phyloP scores from a whole-genome alignment of 108 stramenopile species.

The Cylindrotheca closterium region DNA sequence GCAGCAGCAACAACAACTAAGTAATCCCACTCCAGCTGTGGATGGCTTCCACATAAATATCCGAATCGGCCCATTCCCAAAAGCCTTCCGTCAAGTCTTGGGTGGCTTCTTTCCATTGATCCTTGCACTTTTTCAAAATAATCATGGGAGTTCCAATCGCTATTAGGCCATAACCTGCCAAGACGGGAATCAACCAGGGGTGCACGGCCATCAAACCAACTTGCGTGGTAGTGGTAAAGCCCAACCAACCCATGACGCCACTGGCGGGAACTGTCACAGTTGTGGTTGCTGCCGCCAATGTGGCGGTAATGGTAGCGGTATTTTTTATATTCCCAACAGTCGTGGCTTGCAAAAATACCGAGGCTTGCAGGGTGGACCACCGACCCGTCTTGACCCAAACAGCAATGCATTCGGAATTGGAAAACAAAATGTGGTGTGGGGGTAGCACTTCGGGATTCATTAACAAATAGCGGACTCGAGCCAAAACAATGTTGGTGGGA shows the following conservation, averaged over 20 bases:
- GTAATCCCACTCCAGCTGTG: conserved; percentile 66
- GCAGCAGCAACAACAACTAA: too few relatives aligned
- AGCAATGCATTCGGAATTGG: conserved; percentile 80
- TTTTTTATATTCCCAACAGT: conserved; percentile 68
- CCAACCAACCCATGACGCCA: conserved; percentile 75
- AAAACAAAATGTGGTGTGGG: conserved; percentile 52
- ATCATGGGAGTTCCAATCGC: conserved; percentile 63
- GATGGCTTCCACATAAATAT: conserved; percentile 67
- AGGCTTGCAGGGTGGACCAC: conserved; percentile 50
- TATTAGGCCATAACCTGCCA: conserved; percentile 62
- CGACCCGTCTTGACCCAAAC: conserved; percentile 70
- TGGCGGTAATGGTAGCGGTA: conserved; percentile 49
- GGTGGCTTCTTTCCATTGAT: conserved; percentile 58
- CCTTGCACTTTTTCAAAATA: conserved; percentile 33
- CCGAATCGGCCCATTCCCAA: conserved; percentile 54
- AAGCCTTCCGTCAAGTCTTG: conserved; percentile 49
- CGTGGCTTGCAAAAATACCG: conserved; percentile 35
- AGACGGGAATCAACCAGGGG: conserved; percentile 66
- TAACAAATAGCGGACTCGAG: conserved; percentile 31
- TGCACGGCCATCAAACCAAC: conserved; percentile 32
- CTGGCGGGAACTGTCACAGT: conserved; percentile 68
- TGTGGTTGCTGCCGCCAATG: conserved; percentile 34
- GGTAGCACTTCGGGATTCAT: conserved; percentile 26
- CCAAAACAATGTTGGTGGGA: conserved; percentile 25
- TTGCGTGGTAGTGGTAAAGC: conserved; percentile 52